These are phyloP conservation scores for Brasilioporus rufonigricans DNA, from an alignment of 768 basidiomycete genomes.

Conservation along the genomic window DNA sequence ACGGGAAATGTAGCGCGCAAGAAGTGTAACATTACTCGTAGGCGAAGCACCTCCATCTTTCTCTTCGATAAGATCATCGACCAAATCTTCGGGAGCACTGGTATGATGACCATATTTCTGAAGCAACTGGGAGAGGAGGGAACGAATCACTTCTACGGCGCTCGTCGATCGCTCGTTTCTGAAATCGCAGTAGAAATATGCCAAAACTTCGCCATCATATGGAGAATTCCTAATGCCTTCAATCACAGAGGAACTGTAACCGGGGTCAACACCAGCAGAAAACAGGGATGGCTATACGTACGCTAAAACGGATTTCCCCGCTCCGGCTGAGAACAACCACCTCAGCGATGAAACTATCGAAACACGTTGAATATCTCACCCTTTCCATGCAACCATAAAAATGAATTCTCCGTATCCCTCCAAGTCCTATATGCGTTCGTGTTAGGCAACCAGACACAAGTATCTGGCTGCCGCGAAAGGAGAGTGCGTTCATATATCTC, in stretches of 20 bases:
- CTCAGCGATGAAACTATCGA: neutral
- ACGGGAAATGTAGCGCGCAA: too few relatives aligned
- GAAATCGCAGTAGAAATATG: too few relatives aligned
- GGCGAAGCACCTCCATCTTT: neutral
- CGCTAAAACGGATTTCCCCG: conserved; percentile 18
- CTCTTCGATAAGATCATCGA: too few relatives aligned
- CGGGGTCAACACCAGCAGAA: neutral
- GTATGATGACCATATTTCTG: neutral
- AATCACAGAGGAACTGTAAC: conserved; percentile 15
- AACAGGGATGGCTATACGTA: too few relatives aligned
- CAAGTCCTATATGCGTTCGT: conserved; percentile 1
- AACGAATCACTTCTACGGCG: too few relatives aligned
- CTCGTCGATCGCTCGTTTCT: too few relatives aligned
- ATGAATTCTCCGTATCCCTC: neutral
- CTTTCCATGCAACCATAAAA: conserved; percentile 18
- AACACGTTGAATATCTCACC: neutral
- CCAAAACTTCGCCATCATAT: too few relatives aligned
- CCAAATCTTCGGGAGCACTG: too few relatives aligned
- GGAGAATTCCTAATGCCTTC: neutral
- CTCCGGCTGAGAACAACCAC: conserved; percentile 1
- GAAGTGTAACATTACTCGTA: too few relatives aligned
- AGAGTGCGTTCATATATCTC: neutral
- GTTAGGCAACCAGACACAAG: conserved; percentile 11
- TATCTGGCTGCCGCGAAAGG: conserved; percentile 1
- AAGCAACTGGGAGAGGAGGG: too few relatives aligned